Evolutionary conservation across 768 basidiomycete genomes (phyloP).

Genomic region (Royoungia palumana): DNA sequence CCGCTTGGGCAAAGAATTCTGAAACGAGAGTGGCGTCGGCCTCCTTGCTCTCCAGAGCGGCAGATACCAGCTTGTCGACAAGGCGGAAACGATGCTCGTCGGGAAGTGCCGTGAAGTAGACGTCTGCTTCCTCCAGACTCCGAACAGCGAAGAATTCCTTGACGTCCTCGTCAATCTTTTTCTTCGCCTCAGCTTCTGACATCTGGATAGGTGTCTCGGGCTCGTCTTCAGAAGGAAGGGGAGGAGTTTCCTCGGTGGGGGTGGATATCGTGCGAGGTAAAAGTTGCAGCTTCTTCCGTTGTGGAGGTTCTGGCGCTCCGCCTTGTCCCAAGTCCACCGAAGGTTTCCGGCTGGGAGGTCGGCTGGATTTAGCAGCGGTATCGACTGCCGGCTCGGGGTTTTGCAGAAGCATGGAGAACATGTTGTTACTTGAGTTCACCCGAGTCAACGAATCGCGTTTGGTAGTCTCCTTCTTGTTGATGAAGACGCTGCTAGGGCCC

Average conservation of each 20-base stretch:
- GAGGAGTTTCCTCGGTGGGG: constrained; percentile 43
- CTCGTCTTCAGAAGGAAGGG: constrained; percentile 49
- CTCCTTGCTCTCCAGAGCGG: constrained; percentile 79
- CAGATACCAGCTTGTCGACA: constrained; percentile 70
- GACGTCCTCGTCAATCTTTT: constrained; percentile 75
- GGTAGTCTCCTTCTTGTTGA: constrained; percentile 65
- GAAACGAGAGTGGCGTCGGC: constrained; percentile 75
- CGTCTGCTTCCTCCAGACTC: constrained; percentile 82
- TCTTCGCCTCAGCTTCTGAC: constrained; percentile 63
- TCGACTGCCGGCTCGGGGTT: constrained; percentile 55
- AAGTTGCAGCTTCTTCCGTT: constrained; percentile 71
- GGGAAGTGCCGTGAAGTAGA: constrained; percentile 77
- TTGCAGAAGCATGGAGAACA: constrained; percentile 83
- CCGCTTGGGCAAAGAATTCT: constrained; percentile 64
- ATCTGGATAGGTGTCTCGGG: constrained; percentile 48
- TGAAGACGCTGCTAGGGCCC: constrained; percentile 84
- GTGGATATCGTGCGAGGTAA: constrained; percentile 71
- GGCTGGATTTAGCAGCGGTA: constrained; percentile 48
- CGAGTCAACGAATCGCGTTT: constrained; percentile 77
- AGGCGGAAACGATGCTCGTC: constrained; percentile 58
- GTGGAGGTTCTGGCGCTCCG: constrained; percentile 45
- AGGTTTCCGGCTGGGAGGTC: constrained; percentile 47
- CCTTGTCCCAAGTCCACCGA: constrained; percentile 48
- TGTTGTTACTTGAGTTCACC: constrained; percentile 76
- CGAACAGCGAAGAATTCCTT: constrained; percentile 88